Base-by-base conservation (phyloP, 129 eudicot genomes). In the Tagetes patula region DNA sequence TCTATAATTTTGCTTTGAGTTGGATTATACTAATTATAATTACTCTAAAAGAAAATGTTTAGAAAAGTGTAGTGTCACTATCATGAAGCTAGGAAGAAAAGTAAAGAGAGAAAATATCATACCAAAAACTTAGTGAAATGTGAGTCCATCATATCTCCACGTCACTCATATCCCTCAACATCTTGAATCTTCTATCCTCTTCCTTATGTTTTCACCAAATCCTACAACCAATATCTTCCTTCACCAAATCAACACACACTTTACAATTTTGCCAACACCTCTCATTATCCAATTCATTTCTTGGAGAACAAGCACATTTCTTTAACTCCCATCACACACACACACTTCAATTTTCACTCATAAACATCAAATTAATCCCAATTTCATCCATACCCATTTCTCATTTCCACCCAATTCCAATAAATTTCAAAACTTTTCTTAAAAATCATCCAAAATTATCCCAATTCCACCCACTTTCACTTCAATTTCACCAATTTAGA, bases 371-470 rank as follows among this genome's bases (percentile, higher is more conserved):
- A 9, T 58, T 27, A 20, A 38, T 20, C 36, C 48, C 14, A 53
- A 14, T 36, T 49, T 37, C 61, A 36, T 67, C 61, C 72, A 73
- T 3, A 64, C 53, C 43, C 55, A 52, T 4, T 5, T 75, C 56
- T 5, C 6, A 2, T 43, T 56, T 20, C 9, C 62, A 8, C 34
- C 9, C 34, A 43, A 56, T 55, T 20, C 27, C 27, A 20, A 20
- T 20, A 20, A 20, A 20, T 20, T 20, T 20, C 27, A 20, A 20
- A 20, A 20, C 27, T 20, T 20, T 20, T 20, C 27, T 20, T 20
- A 20, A 20, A 20, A 20, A 20, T 20, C 27, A 20, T 20, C 27
- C 27, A 20, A 20, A 20, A 20, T 20, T 20, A 20, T 20, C 27
- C 27, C 27, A 20, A 20, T 20, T 20, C 27, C 27, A 20, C 27